Evolutionary conservation across 2,329 filamentous ascomycete genomes (phyloP).

Genomic region (Pyrenophora seminiperda): DNA sequence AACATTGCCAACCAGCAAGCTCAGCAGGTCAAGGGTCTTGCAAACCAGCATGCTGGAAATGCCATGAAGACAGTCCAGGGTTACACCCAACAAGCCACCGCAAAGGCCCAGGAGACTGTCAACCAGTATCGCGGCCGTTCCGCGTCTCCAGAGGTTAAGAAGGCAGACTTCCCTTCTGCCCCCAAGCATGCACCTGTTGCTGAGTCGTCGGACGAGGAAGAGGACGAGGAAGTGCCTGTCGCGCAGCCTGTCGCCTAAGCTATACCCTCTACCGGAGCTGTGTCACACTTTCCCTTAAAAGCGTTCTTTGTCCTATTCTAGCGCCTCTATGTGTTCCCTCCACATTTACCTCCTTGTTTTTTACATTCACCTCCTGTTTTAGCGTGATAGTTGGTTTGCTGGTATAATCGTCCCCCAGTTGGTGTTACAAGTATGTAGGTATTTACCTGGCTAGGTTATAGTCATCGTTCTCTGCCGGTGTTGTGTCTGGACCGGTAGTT

Average conservation of each 20-base stretch:
- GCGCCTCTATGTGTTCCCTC: constrained; percentile 28
- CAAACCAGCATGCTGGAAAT: constrained; percentile 63
- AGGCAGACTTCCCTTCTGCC: constrained; percentile 24
- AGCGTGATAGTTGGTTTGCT: too few relatives aligned
- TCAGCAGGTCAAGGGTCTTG: constrained; percentile 63
- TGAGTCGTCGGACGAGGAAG: constrained; percentile 15
- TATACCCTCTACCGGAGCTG: not conserved
- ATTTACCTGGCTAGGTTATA: too few relatives aligned
- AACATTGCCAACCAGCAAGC: constrained; percentile 63
- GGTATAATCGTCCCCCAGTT: too few relatives aligned
- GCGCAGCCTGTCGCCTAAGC: constrained; percentile 39
- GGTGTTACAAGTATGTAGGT: too few relatives aligned
- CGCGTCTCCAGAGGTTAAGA: constrained; percentile 41
- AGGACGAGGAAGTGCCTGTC: constrained; percentile 17
- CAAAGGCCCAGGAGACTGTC: constrained; percentile 62
- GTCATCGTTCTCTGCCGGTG: too few relatives aligned
- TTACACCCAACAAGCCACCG: constrained; percentile 64
- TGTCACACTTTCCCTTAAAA: constrained; percentile 39
- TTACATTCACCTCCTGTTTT: too few relatives aligned
- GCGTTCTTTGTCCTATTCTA: constrained; percentile 27
- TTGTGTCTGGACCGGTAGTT: too few relatives aligned
- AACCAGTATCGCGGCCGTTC: constrained; percentile 48
- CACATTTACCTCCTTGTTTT: constrained; percentile 12
- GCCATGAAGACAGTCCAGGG: constrained; percentile 63
- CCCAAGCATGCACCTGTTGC: constrained; percentile 21